A percentile compares a stretch with the other conserved stretches of the same genome.
Conservation (phyloP, 164 flowering plant species). For the Vitis rotundifolia region DNA sequence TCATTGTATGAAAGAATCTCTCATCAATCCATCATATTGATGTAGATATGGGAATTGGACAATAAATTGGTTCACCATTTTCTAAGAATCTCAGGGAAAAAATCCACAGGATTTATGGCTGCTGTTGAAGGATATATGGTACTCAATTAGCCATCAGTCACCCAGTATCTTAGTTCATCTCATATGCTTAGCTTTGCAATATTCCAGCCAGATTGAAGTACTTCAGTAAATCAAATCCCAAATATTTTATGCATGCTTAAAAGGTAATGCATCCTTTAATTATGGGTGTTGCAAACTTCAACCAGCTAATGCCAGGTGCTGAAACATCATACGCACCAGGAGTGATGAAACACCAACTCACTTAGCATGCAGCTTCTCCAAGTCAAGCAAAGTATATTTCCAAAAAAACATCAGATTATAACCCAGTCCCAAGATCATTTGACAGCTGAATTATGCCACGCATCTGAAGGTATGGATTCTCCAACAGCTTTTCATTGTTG, state of each 20-base stretch:
- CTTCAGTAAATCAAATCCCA: not conserved
- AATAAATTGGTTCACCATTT: constrained; percentile 4
- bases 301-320: constrained; percentile 13
- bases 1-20: not conserved
- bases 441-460: constrained; percentile 92
- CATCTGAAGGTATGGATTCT: constrained; percentile 99
- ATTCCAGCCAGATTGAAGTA: not conserved
- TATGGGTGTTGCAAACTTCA: not conserved
- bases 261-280: not conserved
- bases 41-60: not conserved
- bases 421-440: constrained; percentile 56
- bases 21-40: not conserved
- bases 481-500: constrained; percentile 96
- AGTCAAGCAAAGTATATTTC: constrained; percentile 5
- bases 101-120: not conserved
- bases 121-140: constrained; percentile 1
- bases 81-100: not conserved
- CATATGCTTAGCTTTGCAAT: not conserved
- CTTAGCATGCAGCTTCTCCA: constrained; percentile 3
- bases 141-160: constrained; percentile 2
- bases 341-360: not conserved
- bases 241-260: not conserved
- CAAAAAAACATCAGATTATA: constrained; percentile 20
- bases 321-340: constrained; percentile 17
- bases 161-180: constrained; percentile 1